These are phyloP conservation scores for Kappamyces sp. DNA, from an alignment of 192 early-diverging fungal genomes.

Conservation along the genomic window DNA sequence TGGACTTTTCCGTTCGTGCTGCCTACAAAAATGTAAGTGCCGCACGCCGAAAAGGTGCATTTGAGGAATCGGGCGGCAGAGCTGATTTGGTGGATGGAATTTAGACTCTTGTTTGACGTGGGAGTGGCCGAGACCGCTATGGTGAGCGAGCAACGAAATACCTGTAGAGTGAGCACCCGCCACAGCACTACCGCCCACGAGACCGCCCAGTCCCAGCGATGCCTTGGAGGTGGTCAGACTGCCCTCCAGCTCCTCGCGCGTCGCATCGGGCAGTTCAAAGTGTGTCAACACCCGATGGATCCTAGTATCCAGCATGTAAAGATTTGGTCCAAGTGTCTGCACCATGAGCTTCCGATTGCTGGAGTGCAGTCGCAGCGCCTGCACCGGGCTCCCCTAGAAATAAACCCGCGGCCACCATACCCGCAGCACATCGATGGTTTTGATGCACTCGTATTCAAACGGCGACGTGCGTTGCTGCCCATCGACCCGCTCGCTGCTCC, in stretches of 20 bases:
- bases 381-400: slow-evolving; percentile 20
- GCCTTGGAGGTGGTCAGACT: no score
- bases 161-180: no score
- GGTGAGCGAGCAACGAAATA: no score
- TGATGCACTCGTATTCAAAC: slow-evolving; percentile 28
- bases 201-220: no score
- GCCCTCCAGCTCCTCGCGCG: no score
- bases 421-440: slow-evolving; percentile 23
- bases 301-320: slow-evolving; percentile 36
- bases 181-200: no score
- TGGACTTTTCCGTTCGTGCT: slow-evolving; percentile 21
- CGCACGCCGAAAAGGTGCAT: slow-evolving; percentile 36
- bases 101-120: neutral
- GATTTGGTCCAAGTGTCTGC: slow-evolving; percentile 14
- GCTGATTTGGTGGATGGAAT: neutral
- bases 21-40: slow-evolving; percentile 27
- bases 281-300: slow-evolving; percentile 32
- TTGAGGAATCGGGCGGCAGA: slow-evolving; percentile 12
- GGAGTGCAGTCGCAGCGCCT: slow-evolving; percentile 30
- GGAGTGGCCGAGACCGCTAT: neutral
- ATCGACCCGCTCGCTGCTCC: slow-evolving; percentile 25
- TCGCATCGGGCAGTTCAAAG: slow-evolving; percentile 15
- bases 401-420: neutral
- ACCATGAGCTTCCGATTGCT: slow-evolving; percentile 32
- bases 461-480: neutral